These are phyloP conservation scores for Exidia glandulosa DNA, from an alignment of 768 basidiomycete species.

Conservation along the genomic window DNA sequence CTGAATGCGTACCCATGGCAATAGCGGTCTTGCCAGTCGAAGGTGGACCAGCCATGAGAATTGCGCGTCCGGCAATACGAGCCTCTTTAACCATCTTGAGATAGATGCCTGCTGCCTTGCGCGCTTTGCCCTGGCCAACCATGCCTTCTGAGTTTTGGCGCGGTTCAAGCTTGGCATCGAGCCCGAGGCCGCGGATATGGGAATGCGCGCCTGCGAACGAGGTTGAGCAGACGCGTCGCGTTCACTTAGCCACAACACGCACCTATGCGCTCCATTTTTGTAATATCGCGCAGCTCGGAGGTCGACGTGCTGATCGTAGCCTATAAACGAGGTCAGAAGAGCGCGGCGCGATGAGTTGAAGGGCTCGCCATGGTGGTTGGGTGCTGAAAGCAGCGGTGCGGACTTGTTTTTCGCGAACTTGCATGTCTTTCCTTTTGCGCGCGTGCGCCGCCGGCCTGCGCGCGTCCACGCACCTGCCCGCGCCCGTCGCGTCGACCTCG, in stretches of 20 bases:
- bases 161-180: conserved; percentile 87
- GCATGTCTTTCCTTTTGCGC: not conserved
- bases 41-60: conserved; percentile 95
- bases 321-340: not conserved
- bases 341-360: not conserved
- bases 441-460: not conserved
- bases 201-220: conserved; percentile 64
- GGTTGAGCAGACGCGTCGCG: conserved; percentile 3
- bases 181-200: conserved; percentile 90
- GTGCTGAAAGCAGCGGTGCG: not conserved
- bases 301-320: conserved; percentile 69
- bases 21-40: conserved; percentile 98
- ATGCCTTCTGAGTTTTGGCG: conserved; percentile 85
- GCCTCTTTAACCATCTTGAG: conserved; percentile 98
- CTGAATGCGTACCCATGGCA: conserved; percentile 68
- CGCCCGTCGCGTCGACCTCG: conserved; percentile 12
- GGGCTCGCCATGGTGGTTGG: not conserved
- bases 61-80: conserved; percentile 87
- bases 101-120: conserved; percentile 96
- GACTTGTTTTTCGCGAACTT: not conserved
- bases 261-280: conserved; percentile 92
- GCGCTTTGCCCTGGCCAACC: conserved; percentile 92
- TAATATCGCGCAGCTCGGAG: conserved; percentile 73
- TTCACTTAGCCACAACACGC: conserved; percentile 5
- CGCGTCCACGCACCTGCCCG: conserved; percentile 9